These are phyloP conservation scores for Suhomyces yuchorum DNA, from an alignment of 1,139 yeast species.

Conservation along the genomic window DNA sequence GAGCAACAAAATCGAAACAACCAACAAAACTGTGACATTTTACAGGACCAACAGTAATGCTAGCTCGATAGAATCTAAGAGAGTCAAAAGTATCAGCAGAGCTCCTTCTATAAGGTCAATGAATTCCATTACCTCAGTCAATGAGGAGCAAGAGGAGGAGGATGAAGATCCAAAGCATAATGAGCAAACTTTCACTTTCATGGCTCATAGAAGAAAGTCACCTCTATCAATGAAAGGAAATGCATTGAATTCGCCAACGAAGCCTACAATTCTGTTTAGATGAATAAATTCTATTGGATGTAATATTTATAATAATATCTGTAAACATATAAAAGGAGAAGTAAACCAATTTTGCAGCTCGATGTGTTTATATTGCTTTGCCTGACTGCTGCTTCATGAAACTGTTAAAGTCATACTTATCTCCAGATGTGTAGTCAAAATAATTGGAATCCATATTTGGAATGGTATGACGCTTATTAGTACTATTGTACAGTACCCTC, in stretches of 20 bases:
- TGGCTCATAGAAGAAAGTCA: conserved; percentile 3
- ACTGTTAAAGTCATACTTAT: conserved; percentile 39
- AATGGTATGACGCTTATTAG: conserved; percentile 16
- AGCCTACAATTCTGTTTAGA: conserved; percentile 10
- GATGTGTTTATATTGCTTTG: not conserved
- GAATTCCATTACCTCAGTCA: conserved; percentile 29
- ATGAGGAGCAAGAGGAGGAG: conserved; percentile 25
- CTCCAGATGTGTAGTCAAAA: conserved; percentile 36
- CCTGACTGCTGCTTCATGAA: conserved; percentile 33
- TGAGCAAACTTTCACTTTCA: conserved; percentile 1
- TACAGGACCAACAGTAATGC: conserved; percentile 37
- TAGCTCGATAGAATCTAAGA: conserved; percentile 13
- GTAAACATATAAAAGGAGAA: conserved; percentile 5
- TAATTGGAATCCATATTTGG: conserved; percentile 20
- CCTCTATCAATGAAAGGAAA: not conserved
- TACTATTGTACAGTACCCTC: conserved; percentile 4
- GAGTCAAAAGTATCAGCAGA: conserved; percentile 29
- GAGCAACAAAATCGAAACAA: conserved; percentile 52
- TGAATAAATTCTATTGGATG: not conserved
- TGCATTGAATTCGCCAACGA: not conserved
- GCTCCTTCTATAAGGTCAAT: conserved; percentile 33
- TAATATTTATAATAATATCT: not conserved
- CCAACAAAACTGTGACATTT: conserved; percentile 59
- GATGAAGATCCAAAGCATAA: conserved; percentile 12
- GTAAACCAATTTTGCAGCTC: not conserved